These are phyloP conservation scores for Agaricales sp. DNA, from an alignment of 1,284 basidiomycete species.

Conservation along the genomic window DNA sequence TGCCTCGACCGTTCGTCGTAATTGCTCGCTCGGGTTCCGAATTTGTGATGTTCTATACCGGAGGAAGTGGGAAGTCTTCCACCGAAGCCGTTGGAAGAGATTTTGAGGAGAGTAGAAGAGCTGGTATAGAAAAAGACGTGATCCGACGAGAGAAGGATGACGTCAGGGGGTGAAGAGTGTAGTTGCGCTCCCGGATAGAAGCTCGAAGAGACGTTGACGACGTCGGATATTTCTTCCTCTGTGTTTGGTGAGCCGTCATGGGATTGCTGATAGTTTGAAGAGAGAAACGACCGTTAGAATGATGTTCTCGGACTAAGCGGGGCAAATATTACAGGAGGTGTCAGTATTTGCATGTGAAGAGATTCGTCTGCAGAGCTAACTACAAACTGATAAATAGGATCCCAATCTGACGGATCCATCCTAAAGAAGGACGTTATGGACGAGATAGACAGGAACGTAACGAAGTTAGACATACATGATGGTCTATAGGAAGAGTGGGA, in stretches of 20 bases:
- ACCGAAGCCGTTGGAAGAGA: constrained; percentile 48
- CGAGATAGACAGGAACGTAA: too few species aligned
- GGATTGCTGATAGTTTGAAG: constrained; percentile 28
- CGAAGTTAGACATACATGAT: too few species aligned
- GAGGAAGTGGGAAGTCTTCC: constrained; percentile 26
- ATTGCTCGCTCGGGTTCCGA: not conserved
- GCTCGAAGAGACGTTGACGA: not conserved
- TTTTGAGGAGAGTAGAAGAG: constrained; percentile 32
- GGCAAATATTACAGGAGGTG: constrained; percentile 45
- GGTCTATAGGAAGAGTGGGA: too few species aligned
- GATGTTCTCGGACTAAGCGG: constrained; percentile 1
- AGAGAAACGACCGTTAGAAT: constrained; percentile 2
- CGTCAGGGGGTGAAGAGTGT: constrained; percentile 43
- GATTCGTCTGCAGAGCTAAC: constrained; percentile 23
- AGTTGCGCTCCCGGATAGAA: not conserved
- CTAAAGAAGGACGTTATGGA: too few species aligned
- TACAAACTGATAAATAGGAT: constrained; percentile 47
- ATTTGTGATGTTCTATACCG: not conserved
- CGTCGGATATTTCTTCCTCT: constrained; percentile 27
- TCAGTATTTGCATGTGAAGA: constrained; percentile 38
- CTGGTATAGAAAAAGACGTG: constrained; percentile 69
- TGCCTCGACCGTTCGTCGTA: constrained; percentile 14
- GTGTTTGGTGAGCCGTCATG: constrained; percentile 36
- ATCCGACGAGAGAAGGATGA: constrained; percentile 58
- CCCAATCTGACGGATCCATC: constrained; percentile 46